Base-by-base conservation (phyloP, 768 basidiomycete species). In the Trametes elegans region DNA sequence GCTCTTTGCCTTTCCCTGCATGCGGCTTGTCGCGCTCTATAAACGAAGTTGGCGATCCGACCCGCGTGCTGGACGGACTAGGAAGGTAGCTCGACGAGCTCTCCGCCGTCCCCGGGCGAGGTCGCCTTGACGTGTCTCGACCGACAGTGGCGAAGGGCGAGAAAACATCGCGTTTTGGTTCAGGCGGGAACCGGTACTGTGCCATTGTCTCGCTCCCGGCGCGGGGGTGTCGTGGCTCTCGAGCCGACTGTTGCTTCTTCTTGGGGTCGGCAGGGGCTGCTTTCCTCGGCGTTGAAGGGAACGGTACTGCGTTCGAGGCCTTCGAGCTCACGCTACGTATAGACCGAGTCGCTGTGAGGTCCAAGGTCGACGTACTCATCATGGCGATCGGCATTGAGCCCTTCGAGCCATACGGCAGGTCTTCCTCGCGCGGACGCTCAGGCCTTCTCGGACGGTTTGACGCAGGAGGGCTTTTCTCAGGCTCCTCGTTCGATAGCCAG, bases 341-440 rank as follows among this genome's bases (percentile, higher is more conserved):
- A n/a, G n/a, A n/a, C n/a, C n/a, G n/a, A n/a, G n/a, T n/a, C n/a
- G n/a, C n/a, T n/a, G n/a, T n/a, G n/a, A n/a, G n/a, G n/a, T n/a
- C n/a, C n/a, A n/a, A n/a, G n/a, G n/a, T n/a, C n/a, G n/a, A n/a
- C n/a, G n/a, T n/a, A n/a, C n/a, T n/a, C n/a, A n/a, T n/a, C n/a
- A n/a, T n/a, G n/a, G n/a, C n/a, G n/a, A 39, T 31, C 36, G 42
- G 49, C 16, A 57, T 16, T 42, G 43, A 40, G 14, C 55, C 55
- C 42, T 50, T 50, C 18, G 43, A 35, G 21, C 55, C 55, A 21
- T 57, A 57, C 6, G 55, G 55, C 13, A 57, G 42, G 21, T 57
- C 55, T 21, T 46, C 43, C 23, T 57, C 55, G 21, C 49, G 34
- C 23, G 55, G 55, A 2, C 55, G 55, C 42, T 44, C 49, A 7